A percentile compares a stretch with the other conserved stretches of the same genome.
phyloP scores from a whole-genome alignment of 2,329 filamentous ascomycete species.

The Stenocarpella maydis region DNA sequence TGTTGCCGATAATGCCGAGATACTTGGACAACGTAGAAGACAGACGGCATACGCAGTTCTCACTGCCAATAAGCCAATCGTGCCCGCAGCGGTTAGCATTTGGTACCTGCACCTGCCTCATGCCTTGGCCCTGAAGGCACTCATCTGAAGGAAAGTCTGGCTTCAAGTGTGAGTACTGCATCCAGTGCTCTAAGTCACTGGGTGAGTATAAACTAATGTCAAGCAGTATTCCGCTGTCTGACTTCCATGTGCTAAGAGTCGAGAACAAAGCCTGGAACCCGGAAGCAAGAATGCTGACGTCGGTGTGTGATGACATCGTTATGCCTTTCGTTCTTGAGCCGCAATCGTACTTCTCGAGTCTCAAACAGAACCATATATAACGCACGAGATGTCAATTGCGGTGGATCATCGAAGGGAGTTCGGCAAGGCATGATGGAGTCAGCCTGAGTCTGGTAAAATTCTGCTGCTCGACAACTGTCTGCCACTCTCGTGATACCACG shows the following conservation, averaged over 20 bases:
- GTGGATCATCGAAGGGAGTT: conserved; percentile 42
- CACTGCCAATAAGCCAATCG: neutral
- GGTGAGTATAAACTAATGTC: neutral
- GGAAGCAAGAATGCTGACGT: conserved; percentile 36
- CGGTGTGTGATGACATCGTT: conserved; percentile 33
- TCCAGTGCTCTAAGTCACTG: neutral
- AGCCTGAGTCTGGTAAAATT: conserved; percentile 44
- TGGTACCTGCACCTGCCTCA: neutral
- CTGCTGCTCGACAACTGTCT: conserved; percentile 41
- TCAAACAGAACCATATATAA: conserved; percentile 44
- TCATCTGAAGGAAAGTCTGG: neutral
- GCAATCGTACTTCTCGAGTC: conserved; percentile 43
- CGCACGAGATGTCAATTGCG: conserved; percentile 42
- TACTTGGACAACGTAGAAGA: neutral
- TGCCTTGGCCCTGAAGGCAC: neutral
- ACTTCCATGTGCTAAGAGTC: conserved; percentile 42
- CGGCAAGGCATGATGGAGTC: conserved; percentile 41
- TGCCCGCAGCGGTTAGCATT: neutral
- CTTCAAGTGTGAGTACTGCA: conserved; percentile 32
- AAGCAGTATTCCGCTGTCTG: conserved; percentile 4
- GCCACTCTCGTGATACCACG: conserved; percentile 45
- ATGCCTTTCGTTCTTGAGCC: conserved; percentile 24
- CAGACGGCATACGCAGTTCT: neutral
- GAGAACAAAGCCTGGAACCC: conserved; percentile 39
- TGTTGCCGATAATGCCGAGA: neutral